Evolutionary conservation across 1,284 basidiomycete genomes (phyloP).

Genomic region (Leccinum pachyderme): DNA sequence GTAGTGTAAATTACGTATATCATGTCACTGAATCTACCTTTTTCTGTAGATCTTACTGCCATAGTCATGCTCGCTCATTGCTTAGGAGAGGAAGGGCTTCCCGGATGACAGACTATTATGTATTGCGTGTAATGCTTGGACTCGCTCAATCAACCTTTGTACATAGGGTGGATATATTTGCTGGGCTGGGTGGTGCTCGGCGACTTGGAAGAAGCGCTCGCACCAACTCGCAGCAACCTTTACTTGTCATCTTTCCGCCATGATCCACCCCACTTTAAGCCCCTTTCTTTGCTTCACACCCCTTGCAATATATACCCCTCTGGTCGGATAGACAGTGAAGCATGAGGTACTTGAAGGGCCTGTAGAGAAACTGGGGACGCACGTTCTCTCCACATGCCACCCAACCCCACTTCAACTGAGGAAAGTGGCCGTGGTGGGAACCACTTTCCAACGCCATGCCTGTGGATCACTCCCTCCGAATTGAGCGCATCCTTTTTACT

Average conservation of each 20-base stretch:
- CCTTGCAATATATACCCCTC: not conserved
- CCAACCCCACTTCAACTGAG: not conserved
- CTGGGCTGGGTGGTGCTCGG: not conserved
- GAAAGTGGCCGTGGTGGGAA: not conserved
- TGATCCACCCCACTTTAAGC: not conserved
- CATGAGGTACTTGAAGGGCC: not conserved
- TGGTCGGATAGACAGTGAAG: not conserved
- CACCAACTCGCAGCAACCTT: no score
- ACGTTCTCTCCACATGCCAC: not conserved
- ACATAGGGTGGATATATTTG: not conserved
- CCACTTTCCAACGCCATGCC: not conserved
- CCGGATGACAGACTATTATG: not conserved
- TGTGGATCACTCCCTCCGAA: no score
- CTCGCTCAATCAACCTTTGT: not conserved
- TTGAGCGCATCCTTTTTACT: no score
- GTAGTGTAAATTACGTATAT: constrained; percentile 1
- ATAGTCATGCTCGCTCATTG: not conserved
- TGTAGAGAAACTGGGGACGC: not conserved
- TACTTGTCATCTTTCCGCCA: no score
- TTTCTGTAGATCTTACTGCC: not conserved
- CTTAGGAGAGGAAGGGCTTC: not conserved
- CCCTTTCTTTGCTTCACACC: not conserved
- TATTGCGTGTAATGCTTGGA: not conserved
- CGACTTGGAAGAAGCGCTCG: not conserved
- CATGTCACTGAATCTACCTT: not conserved